Evolutionary conservation across 129 eudicot species (phyloP).

Genomic region (Chrysanthemum lavandulifolium): DNA sequence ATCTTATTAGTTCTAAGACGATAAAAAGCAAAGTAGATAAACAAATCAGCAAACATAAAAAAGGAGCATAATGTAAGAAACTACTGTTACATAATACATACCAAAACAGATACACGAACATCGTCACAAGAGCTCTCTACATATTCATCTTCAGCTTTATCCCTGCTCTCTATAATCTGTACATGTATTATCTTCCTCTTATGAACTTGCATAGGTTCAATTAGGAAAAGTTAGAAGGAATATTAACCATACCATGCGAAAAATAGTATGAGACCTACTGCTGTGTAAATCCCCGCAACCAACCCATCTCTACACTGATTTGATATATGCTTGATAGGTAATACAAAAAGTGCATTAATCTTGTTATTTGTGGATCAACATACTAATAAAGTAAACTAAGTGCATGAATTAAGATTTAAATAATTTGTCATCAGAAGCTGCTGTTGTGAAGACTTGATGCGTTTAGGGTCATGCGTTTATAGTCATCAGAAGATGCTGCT

Average conservation of each 20-base stretch:
- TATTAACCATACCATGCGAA: slow-evolving; percentile 72
- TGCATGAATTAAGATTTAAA: too few relatives aligned
- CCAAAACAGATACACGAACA: slow-evolving; percentile 95
- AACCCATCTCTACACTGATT: too few relatives aligned
- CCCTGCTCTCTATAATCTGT: slow-evolving; percentile 98
- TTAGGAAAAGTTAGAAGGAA: not conserved
- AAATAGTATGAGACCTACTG: slow-evolving; percentile 96
- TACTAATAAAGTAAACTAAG: too few relatives aligned
- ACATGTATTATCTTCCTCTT: slow-evolving; percentile 13
- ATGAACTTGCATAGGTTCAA: slow-evolving; percentile 8
- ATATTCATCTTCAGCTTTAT: slow-evolving; percentile 64
- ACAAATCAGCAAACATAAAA: slow-evolving; percentile 10
- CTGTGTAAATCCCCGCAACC: slow-evolving; percentile 63
- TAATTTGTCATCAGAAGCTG: too few relatives aligned
- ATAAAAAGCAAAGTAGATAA: slow-evolving; percentile 4
- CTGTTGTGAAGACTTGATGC: too few relatives aligned
- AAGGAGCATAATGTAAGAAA: not conserved
- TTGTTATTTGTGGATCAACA: too few relatives aligned
- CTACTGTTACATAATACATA: slow-evolving; percentile 26
- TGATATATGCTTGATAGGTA: too few relatives aligned
- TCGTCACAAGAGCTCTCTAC: slow-evolving; percentile 80
- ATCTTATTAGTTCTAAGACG: slow-evolving; percentile 41
- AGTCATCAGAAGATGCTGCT: too few relatives aligned
- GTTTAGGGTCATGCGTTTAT: too few relatives aligned
- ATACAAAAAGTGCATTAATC: too few relatives aligned